phyloP scores from a whole-genome alignment of 352 stramenopile genomes.

The Phytopythium oedochilum region DNA sequence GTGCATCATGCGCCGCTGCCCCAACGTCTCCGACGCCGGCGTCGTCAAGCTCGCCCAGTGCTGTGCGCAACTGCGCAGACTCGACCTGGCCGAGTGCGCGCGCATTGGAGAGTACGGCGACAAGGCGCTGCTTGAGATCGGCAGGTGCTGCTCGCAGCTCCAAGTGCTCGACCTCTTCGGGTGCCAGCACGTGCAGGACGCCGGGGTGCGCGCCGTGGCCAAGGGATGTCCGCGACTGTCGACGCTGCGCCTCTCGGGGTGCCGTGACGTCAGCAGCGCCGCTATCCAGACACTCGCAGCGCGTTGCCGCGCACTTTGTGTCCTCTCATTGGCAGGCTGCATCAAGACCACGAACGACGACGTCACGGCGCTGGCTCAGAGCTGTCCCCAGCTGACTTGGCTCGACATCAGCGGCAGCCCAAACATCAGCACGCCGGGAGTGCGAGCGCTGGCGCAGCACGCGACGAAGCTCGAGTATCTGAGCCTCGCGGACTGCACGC shows the following conservation, averaged over 20 bases:
- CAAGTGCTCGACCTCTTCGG: slow-evolving; percentile 80
- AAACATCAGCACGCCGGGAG: slow-evolving; percentile 48
- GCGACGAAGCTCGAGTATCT: slow-evolving; percentile 56
- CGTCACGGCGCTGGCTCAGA: slow-evolving; percentile 41
- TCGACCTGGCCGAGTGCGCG: slow-evolving; percentile 86
- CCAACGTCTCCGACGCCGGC: slow-evolving; percentile 72
- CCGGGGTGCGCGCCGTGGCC: slow-evolving; percentile 74
- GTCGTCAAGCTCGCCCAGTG: slow-evolving; percentile 87
- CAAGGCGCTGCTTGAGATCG: slow-evolving; percentile 88
- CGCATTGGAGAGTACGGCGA: slow-evolving; percentile 90
- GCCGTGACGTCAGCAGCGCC: slow-evolving; percentile 70
- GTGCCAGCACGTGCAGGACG: slow-evolving; percentile 85
- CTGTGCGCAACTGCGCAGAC: slow-evolving; percentile 68
- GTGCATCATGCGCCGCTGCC: slow-evolving; percentile 81
- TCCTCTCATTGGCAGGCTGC: slow-evolving; percentile 84
- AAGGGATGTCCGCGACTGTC: slow-evolving; percentile 80
- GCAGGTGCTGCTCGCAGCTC: slow-evolving; percentile 72
- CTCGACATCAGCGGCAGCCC: slow-evolving; percentile 84
- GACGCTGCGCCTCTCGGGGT: slow-evolving; percentile 86
- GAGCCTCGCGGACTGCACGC: slow-evolving; percentile 71
- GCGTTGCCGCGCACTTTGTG: slow-evolving; percentile 57
- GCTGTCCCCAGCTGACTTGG: slow-evolving; percentile 52
- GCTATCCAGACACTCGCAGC: slow-evolving; percentile 70
- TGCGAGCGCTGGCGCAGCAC: slow-evolving; percentile 55
- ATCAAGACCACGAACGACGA: slow-evolving; percentile 78